Base-by-base conservation (phyloP, 768 basidiomycete genomes). In the Phylloporus sp. region DNA sequence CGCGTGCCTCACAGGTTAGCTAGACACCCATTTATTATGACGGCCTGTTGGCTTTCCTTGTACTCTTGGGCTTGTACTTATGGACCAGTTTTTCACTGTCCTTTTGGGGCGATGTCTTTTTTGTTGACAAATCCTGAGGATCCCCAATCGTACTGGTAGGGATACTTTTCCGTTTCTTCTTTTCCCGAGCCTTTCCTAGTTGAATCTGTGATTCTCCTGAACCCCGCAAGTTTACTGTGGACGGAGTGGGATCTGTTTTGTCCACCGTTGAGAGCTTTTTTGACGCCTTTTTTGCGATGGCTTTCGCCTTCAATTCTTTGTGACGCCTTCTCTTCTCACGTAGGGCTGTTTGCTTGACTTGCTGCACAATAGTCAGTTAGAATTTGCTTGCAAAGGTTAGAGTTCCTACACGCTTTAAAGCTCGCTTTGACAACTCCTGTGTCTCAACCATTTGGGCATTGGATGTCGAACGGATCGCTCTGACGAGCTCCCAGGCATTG, bases 321-420 rank as follows among this genome's bases (percentile, higher is more conserved):
- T 76, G 75, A 40, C 71, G 78, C 32, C 68, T 71, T 45, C 82
- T 79, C 55, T 72, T 79, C 7, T 72, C 73, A 47, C 74, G 78
- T 45, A 80, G 60, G 26, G 67, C 61, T 6, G 61, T 73, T 38
- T 74, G 69, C 50, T 77, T 78, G 9, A 71, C 76, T 72, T 75
- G 76, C 81, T 84, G 57, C 31, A 35, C 44, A 53, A 36, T 28
- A 24, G 41, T 24, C 31, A 16, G 29, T 54, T 39, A 51, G 26
- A 10, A 34, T 32, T 35, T 7, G 3, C 29, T 16, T 11, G 22
- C n/a, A 12, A 36, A 38, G 38, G 34, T 42, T 34, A 52, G 4
- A 39, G 12, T 18, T n/a, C 76, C 22, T 59, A 85, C 88, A 68
- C 81, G 77, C 66, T 85, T 88, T 54, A 79, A 68, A 4, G 79